These are phyloP conservation scores for Ailanthus altissimus DNA, from an alignment of 345 rosid genomes.

Conservation along the genomic window DNA sequence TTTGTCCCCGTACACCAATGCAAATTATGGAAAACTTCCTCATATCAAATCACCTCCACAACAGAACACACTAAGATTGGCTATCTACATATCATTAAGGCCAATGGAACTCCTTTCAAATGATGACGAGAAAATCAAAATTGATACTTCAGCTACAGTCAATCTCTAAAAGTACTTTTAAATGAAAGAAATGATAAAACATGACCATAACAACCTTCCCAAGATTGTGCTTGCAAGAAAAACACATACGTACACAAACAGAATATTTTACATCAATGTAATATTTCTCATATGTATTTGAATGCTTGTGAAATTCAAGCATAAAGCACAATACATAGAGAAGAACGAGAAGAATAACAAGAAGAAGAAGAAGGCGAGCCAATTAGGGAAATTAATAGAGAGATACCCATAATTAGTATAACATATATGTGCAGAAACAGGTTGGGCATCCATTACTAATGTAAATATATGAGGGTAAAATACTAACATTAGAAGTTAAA, in stretches of 20 bases:
- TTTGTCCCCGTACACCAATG: neutral
- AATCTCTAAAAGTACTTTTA: neutral
- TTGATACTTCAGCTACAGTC: neutral
- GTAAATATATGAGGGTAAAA: neutral
- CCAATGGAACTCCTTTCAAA: neutral
- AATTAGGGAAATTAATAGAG: neutral
- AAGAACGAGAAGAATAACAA: neutral
- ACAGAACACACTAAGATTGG: neutral
- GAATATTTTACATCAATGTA: neutral
- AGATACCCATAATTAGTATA: neutral
- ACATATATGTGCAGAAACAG: neutral
- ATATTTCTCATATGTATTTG: neutral
- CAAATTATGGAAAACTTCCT: neutral
- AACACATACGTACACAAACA: neutral
- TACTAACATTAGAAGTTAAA: constrained; percentile 9
- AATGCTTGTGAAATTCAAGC: neutral
- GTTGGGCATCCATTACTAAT: constrained; percentile 4
- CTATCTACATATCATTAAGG: neutral
- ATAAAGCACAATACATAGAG: neutral
- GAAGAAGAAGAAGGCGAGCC: neutral
- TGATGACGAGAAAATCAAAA: neutral
- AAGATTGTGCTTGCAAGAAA: neutral
- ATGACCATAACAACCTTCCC: neutral
- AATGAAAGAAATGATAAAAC: neutral
- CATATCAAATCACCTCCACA: neutral